A percentile compares a stretch with the other conserved stretches of the same genome.
phyloP scores from a whole-genome alignment of 805 yeast genomes.

The Naumovozyma baii region DNA sequence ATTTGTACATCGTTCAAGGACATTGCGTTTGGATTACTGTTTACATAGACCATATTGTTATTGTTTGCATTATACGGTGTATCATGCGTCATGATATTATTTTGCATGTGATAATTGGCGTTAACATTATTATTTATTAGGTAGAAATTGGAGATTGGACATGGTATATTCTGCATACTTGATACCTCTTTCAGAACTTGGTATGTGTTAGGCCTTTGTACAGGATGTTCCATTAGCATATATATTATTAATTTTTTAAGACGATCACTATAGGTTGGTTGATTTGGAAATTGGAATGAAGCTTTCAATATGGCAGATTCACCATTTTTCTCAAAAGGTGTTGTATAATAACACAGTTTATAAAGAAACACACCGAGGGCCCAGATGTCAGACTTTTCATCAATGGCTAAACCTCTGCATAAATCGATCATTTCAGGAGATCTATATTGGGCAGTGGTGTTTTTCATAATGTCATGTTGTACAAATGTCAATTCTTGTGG shows the following conservation, averaged over 20 bases:
- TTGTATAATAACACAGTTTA: conserved; percentile 70
- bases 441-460: conserved; percentile 79
- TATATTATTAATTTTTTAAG: conserved; percentile 55
- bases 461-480: conserved; percentile 61
- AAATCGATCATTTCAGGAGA: conserved; percentile 80
- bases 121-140: neutral
- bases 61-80: neutral
- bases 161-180: conserved; percentile 44
- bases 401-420: conserved; percentile 56
- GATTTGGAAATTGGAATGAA: conserved; percentile 41
- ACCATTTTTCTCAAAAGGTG: conserved; percentile 65
- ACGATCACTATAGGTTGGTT: conserved; percentile 51
- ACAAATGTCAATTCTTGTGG: conserved; percentile 50
- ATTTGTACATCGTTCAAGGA: neutral
- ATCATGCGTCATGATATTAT: too few species aligned
- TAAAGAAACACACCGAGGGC: conserved; percentile 72
- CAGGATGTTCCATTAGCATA: conserved; percentile 55
- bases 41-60: neutral
- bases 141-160: conserved; percentile 34
- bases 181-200: conserved; percentile 64
- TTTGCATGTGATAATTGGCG: too few species aligned
- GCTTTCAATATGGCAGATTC: conserved; percentile 57
- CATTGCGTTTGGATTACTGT: neutral
- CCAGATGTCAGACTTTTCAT: conserved; percentile 81
- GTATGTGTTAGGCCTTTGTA: conserved; percentile 61